phyloP scores from a whole-genome alignment of 129 eudicot genomes.

The Arctium lappa region DNA sequence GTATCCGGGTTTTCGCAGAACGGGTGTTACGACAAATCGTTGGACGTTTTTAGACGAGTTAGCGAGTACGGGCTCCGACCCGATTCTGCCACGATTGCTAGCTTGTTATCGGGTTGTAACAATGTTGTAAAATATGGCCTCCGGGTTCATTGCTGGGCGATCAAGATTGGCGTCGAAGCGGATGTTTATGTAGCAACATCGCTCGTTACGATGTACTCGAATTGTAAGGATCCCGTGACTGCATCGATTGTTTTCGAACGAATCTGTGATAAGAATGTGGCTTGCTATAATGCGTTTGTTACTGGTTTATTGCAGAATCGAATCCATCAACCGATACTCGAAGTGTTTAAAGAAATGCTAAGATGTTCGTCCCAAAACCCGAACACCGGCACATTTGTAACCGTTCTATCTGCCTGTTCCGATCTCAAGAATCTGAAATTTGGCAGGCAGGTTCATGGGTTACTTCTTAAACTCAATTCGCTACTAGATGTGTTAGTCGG shows the following conservation, averaged over 20 bases:
- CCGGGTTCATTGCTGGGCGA: conserved; percentile 70
- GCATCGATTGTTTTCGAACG: conserved; percentile 46
- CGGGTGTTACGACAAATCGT: conserved; percentile 38
- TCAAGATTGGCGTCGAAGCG: conserved; percentile 69
- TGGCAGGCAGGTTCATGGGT: conserved; percentile 68
- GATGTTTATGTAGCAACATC: conserved; percentile 72
- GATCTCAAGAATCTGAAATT: conserved; percentile 31
- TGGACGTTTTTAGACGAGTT: conserved; percentile 39
- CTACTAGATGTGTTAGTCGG: conserved; percentile 45
- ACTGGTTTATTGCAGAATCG: conserved; percentile 66
- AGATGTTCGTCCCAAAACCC: conserved; percentile 19
- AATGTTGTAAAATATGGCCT: conserved; percentile 31
- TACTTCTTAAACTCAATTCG: conserved; percentile 36
- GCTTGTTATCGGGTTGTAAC: conserved; percentile 54
- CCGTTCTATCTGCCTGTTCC: conserved; percentile 64
- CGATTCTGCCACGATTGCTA: conserved; percentile 64
- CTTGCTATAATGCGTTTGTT: conserved; percentile 66
- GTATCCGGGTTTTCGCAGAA: conserved; percentile 56
- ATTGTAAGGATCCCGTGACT: conserved; percentile 27
- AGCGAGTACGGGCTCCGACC: conserved; percentile 31
- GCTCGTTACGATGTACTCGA: conserved; percentile 60
- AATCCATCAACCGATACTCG: conserved; percentile 24
- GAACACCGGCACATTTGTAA: conserved; percentile 51
- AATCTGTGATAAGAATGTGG: conserved; percentile 36
- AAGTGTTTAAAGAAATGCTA: conserved; percentile 57